Evolutionary conservation across 345 rosid genomes (phyloP), one percentile per base, ranked within the genome.

Genomic region (Salix viminalis): DNA sequence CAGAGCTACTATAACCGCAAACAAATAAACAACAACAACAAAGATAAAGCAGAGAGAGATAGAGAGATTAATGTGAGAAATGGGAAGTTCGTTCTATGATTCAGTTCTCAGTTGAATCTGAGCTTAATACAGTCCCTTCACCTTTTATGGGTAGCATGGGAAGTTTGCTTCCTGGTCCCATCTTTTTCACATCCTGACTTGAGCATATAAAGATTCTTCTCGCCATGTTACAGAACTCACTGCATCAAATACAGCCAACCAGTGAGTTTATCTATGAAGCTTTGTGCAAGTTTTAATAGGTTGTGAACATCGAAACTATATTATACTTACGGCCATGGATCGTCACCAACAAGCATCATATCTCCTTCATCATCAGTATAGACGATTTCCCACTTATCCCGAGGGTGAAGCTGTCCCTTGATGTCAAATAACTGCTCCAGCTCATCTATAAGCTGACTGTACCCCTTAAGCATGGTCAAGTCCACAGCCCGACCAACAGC

Each of bases 31-130:
- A 78, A 52, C 37, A 69, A 15, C 72, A 28, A 60, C 39, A 56
- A 67, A 32, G 32, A 19, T 62, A 18, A 41, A 41, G 11, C 3
- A 41, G 0, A 41, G 13, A 2, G 44, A 41, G 44, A 39, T 5
- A 67, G 56, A 69, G 21, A 42, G 7, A n/a, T 34, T 5, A 30
- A n/a, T 34, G 26, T 37, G 21, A 42, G 21, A 37, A 28, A 32
- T 24, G 4, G 6, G 58, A 42, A 7, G 56, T 60, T 26, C 37
- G 56, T 60, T 26, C 37, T 10, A 13, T 28, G 61, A 41, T 41
- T 89, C 82, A 91, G 80, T 81, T 83, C 70, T 84, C 90, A 24
- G 87, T 82, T 23, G 89, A 74, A 41, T 83, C 91, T 23, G 89
- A 90, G 83, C 84, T 88, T 75, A 87, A 79, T 67, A 86, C 68